phyloP scores from a whole-genome alignment of 2,329 filamentous ascomycete genomes.

The Rhexocercosporidium sp. region DNA sequence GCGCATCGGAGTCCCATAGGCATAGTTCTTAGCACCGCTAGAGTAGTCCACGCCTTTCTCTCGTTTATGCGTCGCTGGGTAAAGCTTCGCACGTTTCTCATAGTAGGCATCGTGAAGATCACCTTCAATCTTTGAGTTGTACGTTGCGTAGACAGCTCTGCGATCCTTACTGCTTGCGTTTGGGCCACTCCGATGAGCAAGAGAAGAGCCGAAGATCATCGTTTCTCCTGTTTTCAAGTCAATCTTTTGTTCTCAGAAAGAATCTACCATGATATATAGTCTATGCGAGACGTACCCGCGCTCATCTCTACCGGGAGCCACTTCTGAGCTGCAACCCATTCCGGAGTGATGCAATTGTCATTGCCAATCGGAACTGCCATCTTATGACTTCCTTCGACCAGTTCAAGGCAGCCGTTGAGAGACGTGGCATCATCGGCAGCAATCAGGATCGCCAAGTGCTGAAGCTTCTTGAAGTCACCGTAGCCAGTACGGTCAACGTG shows the following conservation, averaged over 20 bases:
- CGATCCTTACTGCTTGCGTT: slow-evolving; percentile 43
- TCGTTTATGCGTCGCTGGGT: slow-evolving; percentile 48
- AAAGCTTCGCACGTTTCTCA: slow-evolving; percentile 46
- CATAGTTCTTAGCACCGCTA: slow-evolving; percentile 44
- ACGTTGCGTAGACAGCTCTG: slow-evolving; percentile 50
- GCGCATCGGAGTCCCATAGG: slow-evolving; percentile 47
- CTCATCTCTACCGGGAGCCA: slow-evolving; percentile 42
- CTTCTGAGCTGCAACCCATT: slow-evolving; percentile 41
- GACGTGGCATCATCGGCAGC: slow-evolving; percentile 43
- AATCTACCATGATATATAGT: neutral
- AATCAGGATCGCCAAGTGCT: slow-evolving; percentile 45
- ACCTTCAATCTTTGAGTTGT: slow-evolving; percentile 47
- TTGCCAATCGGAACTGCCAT: slow-evolving; percentile 42
- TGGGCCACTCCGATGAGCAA: slow-evolving; percentile 42
- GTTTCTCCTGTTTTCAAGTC: slow-evolving; percentile 38
- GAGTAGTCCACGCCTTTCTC: slow-evolving; percentile 43
- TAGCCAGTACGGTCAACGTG: slow-evolving; percentile 46
- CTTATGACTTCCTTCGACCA: slow-evolving; percentile 43
- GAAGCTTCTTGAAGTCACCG: slow-evolving; percentile 43
- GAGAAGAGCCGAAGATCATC: slow-evolving; percentile 43
- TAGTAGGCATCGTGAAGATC: slow-evolving; percentile 51
- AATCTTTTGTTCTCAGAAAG: neutral
- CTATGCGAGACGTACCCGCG: slow-evolving; percentile 35
- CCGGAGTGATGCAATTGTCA: slow-evolving; percentile 41
- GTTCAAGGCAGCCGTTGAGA: slow-evolving; percentile 44